A percentile compares a stretch with the other conserved stretches of the same genome.
Evolutionary conservation across 1,139 yeast genomes (phyloP).

Genomic region (Spathaspora sp.): DNA sequence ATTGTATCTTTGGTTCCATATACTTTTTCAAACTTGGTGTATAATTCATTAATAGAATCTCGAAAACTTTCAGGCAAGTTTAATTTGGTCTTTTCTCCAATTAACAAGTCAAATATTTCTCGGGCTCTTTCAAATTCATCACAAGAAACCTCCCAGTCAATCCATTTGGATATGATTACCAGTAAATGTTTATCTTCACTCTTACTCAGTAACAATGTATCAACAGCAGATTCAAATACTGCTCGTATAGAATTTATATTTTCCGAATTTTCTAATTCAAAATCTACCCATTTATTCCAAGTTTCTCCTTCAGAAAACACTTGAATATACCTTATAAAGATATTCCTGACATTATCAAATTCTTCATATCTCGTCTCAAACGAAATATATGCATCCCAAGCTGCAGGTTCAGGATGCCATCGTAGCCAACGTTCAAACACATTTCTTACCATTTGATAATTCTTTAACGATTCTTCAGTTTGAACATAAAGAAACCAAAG

Average conservation of each 20-base stretch:
- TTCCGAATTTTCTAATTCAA: conserved; percentile 24
- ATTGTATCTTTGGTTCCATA: conserved; percentile 58
- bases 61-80: conserved; percentile 44
- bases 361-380: conserved; percentile 73
- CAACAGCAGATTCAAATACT: conserved; percentile 69
- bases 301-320: conserved; percentile 53
- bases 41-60: conserved; percentile 42
- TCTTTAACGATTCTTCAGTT: conserved; percentile 77
- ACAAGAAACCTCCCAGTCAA: conserved; percentile 68
- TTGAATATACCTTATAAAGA: conserved; percentile 57
- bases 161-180: conserved; percentile 49
- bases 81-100: conserved; percentile 22
- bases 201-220: conserved; percentile 41
- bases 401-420: conserved; percentile 65
- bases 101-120: conserved; percentile 57
- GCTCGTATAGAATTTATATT: conserved; percentile 41
- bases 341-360: conserved; percentile 52
- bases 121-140: conserved; percentile 67
- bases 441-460: conserved; percentile 59
- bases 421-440: conserved; percentile 79
- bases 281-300: conserved; percentile 57
- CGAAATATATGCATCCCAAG: conserved; percentile 75
- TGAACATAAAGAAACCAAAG: conserved; percentile 83
- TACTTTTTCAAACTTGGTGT: conserved; percentile 63
- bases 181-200: conserved; percentile 22